Evolutionary conservation across 192 early-diverging fungal genomes (phyloP).

Genomic region (Gigaspora rosea): DNA sequence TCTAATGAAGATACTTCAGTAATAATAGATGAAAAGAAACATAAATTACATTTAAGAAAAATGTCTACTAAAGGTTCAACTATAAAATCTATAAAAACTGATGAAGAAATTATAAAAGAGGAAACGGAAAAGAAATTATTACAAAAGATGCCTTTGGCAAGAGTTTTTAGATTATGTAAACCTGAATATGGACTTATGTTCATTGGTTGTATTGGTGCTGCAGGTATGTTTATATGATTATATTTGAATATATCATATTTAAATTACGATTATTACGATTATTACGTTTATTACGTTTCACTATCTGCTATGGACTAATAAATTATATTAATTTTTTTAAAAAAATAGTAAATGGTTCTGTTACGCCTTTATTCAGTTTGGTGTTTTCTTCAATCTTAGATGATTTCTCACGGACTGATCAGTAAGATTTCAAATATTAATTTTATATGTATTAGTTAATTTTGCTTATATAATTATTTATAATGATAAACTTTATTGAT

Average conservation of each 20-base stretch:
- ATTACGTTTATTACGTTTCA: background rate
- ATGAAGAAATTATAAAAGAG: constrained; percentile 42
- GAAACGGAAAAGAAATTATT: constrained; percentile 38
- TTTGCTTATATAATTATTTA: background rate
- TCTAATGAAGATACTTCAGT: constrained; percentile 12
- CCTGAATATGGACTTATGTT: constrained; percentile 55
- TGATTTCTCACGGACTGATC: background rate
- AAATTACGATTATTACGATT: background rate
- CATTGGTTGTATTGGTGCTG: constrained; percentile 61
- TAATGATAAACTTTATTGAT: background rate
- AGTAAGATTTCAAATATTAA: background rate
- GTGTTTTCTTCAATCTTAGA: background rate
- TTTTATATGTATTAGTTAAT: background rate
- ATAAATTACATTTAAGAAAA: constrained; percentile 37
- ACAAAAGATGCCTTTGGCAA: constrained; percentile 56
- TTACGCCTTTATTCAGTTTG: background rate
- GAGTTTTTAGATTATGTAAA: constrained; percentile 55
- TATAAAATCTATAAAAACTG: constrained; percentile 46
- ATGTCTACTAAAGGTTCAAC: constrained; percentile 47
- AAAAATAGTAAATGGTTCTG: background rate
- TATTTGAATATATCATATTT: background rate
- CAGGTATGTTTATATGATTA: constrained; percentile 69
- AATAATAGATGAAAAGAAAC: constrained; percentile 25
- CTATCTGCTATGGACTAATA: background rate
- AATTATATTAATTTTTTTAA: background rate